Conservation (phyloP, 2,329 filamentous ascomycete genomes). For the Sporothrix variecibatus region DNA sequence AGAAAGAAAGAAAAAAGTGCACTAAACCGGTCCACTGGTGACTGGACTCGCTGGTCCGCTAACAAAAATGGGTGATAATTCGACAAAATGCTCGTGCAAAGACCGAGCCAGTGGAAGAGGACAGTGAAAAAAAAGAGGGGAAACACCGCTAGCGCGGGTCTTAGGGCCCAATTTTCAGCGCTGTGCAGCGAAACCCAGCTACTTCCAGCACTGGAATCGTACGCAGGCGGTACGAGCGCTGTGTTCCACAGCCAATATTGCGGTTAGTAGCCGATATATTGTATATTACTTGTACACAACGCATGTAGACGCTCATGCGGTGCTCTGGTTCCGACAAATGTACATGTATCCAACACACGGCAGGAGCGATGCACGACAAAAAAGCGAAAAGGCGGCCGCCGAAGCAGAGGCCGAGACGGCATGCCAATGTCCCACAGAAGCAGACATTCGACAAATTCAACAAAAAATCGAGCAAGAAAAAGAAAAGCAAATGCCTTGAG, state of each 20-base stretch:
- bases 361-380: neutral
- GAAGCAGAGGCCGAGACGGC: conserved; percentile 17
- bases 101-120: neutral
- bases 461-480: neutral
- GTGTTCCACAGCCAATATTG: neutral
- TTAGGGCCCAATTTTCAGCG: neutral
- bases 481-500: neutral
- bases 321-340: neutral
- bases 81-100: neutral
- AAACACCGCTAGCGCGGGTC: neutral
- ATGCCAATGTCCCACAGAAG: neutral
- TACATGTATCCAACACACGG: neutral
- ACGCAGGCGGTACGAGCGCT: conserved; percentile 6
- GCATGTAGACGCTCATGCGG: neutral
- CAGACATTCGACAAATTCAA: neutral
- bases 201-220: neutral
- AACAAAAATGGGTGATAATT: neutral
- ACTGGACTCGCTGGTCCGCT: neutral
- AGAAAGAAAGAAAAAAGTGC: conserved; percentile 7
- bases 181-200: neutral
- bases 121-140: neutral
- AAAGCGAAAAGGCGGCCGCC: neutral
- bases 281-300: neutral
- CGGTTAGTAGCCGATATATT: neutral
- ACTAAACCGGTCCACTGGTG: neutral